A percentile compares a stretch with the other conserved stretches of the same genome.
phyloP scores from a whole-genome alignment of 2,329 filamentous ascomycete species.

The Stagonosporopsis cucurbitacearum region DNA sequence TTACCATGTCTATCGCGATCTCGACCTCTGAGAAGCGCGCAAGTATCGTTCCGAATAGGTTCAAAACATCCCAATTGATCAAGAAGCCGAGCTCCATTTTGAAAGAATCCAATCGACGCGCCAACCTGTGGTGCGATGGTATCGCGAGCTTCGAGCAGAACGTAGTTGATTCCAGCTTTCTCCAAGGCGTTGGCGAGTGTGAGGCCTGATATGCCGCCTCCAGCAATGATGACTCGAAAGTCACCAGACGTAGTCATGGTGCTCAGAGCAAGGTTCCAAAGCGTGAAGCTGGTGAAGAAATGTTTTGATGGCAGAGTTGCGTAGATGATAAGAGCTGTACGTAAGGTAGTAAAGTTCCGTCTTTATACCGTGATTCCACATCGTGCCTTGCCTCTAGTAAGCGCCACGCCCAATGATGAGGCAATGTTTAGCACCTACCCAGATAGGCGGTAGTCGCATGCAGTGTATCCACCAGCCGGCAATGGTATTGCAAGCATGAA shows the following conservation, averaged over 20 bases:
- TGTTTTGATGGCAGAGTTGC: too few species aligned
- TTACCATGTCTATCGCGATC: constrained; percentile 1
- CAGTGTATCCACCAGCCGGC: background rate
- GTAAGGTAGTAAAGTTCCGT: too few species aligned
- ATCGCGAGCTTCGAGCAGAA: constrained; percentile 22
- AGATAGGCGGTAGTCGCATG: background rate
- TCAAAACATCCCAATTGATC: constrained; percentile 28
- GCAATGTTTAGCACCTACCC: background rate
- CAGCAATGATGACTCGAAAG: constrained; percentile 20
- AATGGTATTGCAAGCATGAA: too few species aligned
- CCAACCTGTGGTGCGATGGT: constrained; percentile 24
- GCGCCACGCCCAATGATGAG: background rate
- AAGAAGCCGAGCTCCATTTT: constrained; percentile 25
- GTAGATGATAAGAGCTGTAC: too few species aligned
- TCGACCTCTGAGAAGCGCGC: background rate
- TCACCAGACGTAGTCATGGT: background rate
- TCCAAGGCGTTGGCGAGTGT: constrained; percentile 23
- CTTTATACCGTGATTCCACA: too few species aligned
- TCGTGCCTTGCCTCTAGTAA: too few species aligned
- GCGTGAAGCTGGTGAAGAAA: background rate
- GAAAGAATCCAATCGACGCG: constrained; percentile 27
- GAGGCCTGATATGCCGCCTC: constrained; percentile 24
- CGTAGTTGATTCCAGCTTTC: constrained; percentile 21
- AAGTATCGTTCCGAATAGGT: background rate
- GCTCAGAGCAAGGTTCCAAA: background rate